Base-by-base conservation (phyloP, 2,329 filamentous ascomycete species). In the Colletotrichum sp. region DNA sequence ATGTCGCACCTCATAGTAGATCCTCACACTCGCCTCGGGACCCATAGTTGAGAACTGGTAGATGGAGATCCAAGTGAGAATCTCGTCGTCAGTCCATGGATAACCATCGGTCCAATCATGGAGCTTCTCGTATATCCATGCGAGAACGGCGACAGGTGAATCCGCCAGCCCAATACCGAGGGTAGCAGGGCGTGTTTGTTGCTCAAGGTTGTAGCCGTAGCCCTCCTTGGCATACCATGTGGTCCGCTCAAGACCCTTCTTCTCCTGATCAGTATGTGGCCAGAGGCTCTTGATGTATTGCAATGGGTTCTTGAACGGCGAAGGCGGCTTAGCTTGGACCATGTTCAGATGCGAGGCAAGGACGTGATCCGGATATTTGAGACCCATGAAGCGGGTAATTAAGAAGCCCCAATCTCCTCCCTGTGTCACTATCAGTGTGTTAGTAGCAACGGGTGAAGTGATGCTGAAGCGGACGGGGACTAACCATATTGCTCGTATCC, bases 61-160 rank as follows among this genome's bases (percentile, higher is more conserved):
- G 52, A 96, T 89, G 66, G 88, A 91, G 1, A 96, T 84, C 94
- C 94, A 96, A 0, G 92, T 94, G 30, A 95, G 84, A 10, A 96
- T 89, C 84, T 96, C 94, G 71, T 96, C 93, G 76, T 95, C 92
- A 0, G 91, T 93, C 94, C 94, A 96, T 0, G 90, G 85, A 80
- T 95, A 95, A 1, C 79, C 80, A 79, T 96, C 94, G 0, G 92
- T 92, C 94, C 94, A 96, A 79, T 94, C 92, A 78, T 93, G 91
- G 48, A 96, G 85, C 82, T 96, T 96, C 84, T 96, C 95, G 78
- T 94, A 94, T 39, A 96, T 92, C 95, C 95, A 97, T 0, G 93
- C 91, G 2, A 96, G 86, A 5, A 95, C 85, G 0, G 90, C 93
- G 0, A 94, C 90, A 0, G 94, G 95, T 8, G 90, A 93, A 81